These are phyloP conservation scores for Alternaria hordeiaustralica DNA, from an alignment of 2,329 filamentous ascomycete genomes.

Conservation along the genomic window DNA sequence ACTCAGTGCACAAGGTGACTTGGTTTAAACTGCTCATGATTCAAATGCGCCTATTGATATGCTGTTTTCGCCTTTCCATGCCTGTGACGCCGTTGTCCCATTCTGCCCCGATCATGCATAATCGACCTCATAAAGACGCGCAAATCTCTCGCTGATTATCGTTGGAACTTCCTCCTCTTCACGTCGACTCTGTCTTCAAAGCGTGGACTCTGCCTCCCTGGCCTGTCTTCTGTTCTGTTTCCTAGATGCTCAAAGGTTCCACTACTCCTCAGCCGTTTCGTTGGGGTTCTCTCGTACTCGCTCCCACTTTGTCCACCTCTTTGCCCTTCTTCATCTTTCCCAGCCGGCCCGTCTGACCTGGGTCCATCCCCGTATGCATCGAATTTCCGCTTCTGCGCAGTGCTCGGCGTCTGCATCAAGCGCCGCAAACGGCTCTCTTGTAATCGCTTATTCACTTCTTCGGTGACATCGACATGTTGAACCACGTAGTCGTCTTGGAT, in stretches of 20 bases:
- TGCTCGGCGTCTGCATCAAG: conserved; percentile 41
- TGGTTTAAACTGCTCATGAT: neutral
- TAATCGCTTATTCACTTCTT: conserved; percentile 41
- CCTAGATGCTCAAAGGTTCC: conserved; percentile 30
- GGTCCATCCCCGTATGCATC: conserved; percentile 33
- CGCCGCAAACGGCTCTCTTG: conserved; percentile 39
- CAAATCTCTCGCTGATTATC: neutral
- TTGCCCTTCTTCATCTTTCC: conserved; percentile 20
- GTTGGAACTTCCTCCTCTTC: conserved; percentile 26
- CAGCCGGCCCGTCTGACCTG: conserved; percentile 22
- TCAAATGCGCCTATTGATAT: neutral
- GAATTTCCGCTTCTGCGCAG: conserved; percentile 44
- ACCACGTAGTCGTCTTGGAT: conserved; percentile 27
- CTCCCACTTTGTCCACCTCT: conserved; percentile 12
- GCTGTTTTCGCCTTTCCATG: neutral
- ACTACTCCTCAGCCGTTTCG: conserved; percentile 35
- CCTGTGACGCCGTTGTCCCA: neutral
- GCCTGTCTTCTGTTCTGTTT: conserved; percentile 27
- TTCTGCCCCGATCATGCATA: neutral
- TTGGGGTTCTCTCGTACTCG: conserved; percentile 27
- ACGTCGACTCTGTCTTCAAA: conserved; percentile 17
- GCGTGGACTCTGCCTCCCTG: conserved; percentile 6
- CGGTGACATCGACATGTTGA: conserved; percentile 41
- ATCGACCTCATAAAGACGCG: neutral
- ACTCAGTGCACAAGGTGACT: neutral